Conservation (phyloP, 257 asterid species). For the Apocynum venetum region DNA sequence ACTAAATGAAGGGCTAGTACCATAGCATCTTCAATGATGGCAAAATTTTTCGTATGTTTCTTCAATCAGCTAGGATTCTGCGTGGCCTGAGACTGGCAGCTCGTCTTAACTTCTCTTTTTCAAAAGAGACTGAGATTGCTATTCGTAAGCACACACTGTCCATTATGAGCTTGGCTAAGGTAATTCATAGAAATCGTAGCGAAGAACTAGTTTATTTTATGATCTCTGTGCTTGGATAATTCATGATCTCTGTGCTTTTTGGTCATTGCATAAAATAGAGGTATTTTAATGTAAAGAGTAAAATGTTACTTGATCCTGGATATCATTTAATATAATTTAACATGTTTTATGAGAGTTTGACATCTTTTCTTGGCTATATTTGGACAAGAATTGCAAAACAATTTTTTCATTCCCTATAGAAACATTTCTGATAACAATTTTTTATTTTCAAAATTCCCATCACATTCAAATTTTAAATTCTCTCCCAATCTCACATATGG, state of each 20-base stretch:
- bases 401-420: too few species aligned
- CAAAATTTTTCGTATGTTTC: background rate
- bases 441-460: too few species aligned
- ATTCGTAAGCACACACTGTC: conserved; percentile 52
- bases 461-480: too few species aligned
- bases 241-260: background rate
- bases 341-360: background rate
- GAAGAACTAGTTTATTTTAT: background rate
- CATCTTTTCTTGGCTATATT: background rate
- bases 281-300: background rate
- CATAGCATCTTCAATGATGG: conserved; percentile 7
- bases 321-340: background rate
- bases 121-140: conserved; percentile 72
- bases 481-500: too few species aligned
- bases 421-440: too few species aligned
- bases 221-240: background rate
- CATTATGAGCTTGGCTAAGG: conserved; percentile 48
- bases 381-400: too few species aligned
- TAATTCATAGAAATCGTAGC: conserved; percentile 18
- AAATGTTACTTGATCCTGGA: background rate
- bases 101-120: conserved; percentile 73
- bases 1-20: background rate
- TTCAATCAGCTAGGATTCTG: conserved; percentile 76
- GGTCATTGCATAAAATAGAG: background rate
- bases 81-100: conserved; percentile 96